Conservation (phyloP, 106 monocot genomes). For the Allium fistulosum region DNA sequence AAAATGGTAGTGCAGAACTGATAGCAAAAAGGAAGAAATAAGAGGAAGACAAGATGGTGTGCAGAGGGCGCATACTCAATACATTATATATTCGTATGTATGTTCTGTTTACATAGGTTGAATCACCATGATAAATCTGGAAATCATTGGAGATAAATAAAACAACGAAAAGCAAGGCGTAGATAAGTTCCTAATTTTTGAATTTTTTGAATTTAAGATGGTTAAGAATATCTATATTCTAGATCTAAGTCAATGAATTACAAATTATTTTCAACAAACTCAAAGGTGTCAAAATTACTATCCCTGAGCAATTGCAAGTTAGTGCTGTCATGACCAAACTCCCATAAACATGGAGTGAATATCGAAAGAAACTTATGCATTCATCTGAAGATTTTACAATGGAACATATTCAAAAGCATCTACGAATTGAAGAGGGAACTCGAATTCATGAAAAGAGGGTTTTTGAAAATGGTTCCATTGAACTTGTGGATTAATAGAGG, state of each 20-base stretch:
- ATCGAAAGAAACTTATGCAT: slow-evolving; percentile 1
- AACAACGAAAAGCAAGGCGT: slow-evolving; percentile 1
- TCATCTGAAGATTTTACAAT: slow-evolving; percentile 5
- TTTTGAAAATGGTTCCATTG: background rate
- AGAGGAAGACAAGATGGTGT: slow-evolving; percentile 7
- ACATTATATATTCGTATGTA: background rate
- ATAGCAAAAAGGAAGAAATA: slow-evolving; percentile 6
- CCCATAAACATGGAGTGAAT: background rate
- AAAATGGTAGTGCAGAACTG: background rate
- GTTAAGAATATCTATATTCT: background rate
- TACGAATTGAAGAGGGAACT: slow-evolving; percentile 5
- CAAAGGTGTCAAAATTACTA: slow-evolving; percentile 7
- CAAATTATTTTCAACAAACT: slow-evolving; percentile 8
- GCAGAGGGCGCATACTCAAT: slow-evolving; percentile 5
- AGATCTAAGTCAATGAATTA: slow-evolving; percentile 2
- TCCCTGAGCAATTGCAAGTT: slow-evolving; percentile 5
- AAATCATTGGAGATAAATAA: background rate
- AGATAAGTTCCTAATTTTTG: slow-evolving; percentile 5
- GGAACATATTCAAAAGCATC: slow-evolving; percentile 3
- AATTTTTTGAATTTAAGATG: background rate
- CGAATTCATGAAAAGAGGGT: background rate
- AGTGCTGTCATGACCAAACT: slow-evolving; percentile 12
- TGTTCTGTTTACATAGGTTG: background rate
- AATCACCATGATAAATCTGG: slow-evolving; percentile 14
- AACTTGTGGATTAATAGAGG: background rate